phyloP scores from a whole-genome alignment of 2,329 filamentous ascomycete species.

The Aspergillus pseudoviridinutans region DNA sequence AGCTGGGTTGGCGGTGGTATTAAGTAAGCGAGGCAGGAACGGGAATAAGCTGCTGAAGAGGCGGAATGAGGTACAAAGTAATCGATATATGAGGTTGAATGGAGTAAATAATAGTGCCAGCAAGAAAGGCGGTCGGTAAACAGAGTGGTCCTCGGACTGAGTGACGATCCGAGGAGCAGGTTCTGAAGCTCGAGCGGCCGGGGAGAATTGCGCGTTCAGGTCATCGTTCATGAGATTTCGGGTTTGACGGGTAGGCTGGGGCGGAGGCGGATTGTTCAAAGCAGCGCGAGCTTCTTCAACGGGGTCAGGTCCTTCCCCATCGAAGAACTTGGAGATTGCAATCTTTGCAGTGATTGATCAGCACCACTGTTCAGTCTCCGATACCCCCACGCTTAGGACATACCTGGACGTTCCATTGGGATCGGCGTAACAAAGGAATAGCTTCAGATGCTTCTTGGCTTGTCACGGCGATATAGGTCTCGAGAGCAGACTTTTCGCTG shows the following conservation, averaged over 20 bases:
- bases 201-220: slow-evolving; percentile 30
- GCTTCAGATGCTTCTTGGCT: slow-evolving; percentile 75
- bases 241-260: slow-evolving; percentile 58
- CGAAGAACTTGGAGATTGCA: slow-evolving; percentile 95
- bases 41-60: slow-evolving; percentile 74
- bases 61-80: slow-evolving; percentile 64
- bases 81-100: slow-evolving; percentile 70
- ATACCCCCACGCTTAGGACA: not conserved
- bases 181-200: slow-evolving; percentile 48
- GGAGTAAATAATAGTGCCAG: slow-evolving; percentile 76
- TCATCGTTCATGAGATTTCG: slow-evolving; percentile 64
- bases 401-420: slow-evolving; percentile 94
- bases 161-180: slow-evolving; percentile 83
- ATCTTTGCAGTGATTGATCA: slow-evolving; percentile 56
- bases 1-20: slow-evolving; percentile 47
- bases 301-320: slow-evolving; percentile 82
- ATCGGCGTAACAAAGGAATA: slow-evolving; percentile 72
- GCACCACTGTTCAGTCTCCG: not conserved
- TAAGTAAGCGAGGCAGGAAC: slow-evolving; percentile 66
- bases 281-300: slow-evolving; percentile 70
- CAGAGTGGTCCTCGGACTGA: slow-evolving; percentile 61
- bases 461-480: slow-evolving; percentile 85
- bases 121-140: slow-evolving; percentile 69
- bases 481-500: slow-evolving; percentile 75
- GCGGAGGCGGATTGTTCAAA: slow-evolving; percentile 56